A percentile compares a stretch with the other conserved stretches of the same genome.
These are phyloP conservation scores for Endotrypanum monterogeii DNA, from an alignment of 208 protist species.

Conservation along the genomic window DNA sequence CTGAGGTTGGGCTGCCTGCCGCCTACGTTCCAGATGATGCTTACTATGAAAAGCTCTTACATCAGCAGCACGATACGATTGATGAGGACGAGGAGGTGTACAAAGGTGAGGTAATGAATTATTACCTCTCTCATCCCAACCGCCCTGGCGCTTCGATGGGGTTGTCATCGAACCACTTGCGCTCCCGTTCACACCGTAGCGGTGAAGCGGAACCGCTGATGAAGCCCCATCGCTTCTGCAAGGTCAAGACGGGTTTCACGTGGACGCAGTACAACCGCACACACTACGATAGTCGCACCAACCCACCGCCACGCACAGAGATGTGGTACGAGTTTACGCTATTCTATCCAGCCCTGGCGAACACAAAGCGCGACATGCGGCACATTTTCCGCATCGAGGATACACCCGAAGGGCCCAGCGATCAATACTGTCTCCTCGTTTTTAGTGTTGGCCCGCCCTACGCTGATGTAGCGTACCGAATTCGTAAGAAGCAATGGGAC, in stretches of 20 bases:
- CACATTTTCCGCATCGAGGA: slow-evolving; percentile 93
- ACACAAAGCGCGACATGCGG: slow-evolving; percentile 90
- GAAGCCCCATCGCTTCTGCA: slow-evolving; percentile 99
- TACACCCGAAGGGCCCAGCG: slow-evolving; percentile 60
- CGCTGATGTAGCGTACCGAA: slow-evolving; percentile 98
- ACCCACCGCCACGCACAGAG: slow-evolving; percentile 98
- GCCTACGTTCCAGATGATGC: slow-evolving; percentile 75
- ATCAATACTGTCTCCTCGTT: slow-evolving; percentile 92
- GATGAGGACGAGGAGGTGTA: slow-evolving; percentile 87
- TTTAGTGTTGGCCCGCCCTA: slow-evolving; percentile 98
- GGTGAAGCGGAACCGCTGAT: slow-evolving; percentile 39
- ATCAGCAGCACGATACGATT: slow-evolving; percentile 64
- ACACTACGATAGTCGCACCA: slow-evolving; percentile 98
- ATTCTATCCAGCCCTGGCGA: slow-evolving; percentile 98
- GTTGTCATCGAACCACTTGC: background rate
- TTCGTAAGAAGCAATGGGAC: slow-evolving; percentile 97
- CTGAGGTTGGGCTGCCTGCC: slow-evolving; percentile 46
- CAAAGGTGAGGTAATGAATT: slow-evolving; percentile 84
- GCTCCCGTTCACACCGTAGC: slow-evolving; percentile 17
- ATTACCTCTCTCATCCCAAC: slow-evolving; percentile 59
- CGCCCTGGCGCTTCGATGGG: background rate
- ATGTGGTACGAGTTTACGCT: slow-evolving; percentile 99
- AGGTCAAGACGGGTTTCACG: slow-evolving; percentile 97
- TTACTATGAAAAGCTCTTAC: slow-evolving; percentile 71
- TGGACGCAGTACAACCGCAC: slow-evolving; percentile 99